phyloP scores from a whole-genome alignment of 1,284 basidiomycete genomes.

The Agaricales sp. region DNA sequence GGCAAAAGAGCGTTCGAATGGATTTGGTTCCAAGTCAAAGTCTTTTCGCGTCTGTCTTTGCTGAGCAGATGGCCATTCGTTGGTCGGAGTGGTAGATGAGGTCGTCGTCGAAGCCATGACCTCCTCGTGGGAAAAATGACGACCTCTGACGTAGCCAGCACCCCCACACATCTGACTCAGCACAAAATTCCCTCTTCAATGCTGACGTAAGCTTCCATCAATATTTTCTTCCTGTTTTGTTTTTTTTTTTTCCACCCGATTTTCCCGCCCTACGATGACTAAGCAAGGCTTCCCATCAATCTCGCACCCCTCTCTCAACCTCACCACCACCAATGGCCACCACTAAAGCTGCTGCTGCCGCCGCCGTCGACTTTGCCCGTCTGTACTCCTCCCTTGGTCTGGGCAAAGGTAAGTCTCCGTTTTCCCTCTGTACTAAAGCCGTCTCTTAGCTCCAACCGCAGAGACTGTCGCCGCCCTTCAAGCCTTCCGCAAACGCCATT shows the following conservation, averaged over 20 bases:
- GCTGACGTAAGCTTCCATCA: no score
- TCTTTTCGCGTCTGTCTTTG: slow-evolving; percentile 41
- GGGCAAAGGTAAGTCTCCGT: slow-evolving; percentile 64
- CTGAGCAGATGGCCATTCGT: slow-evolving; percentile 6
- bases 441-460: slow-evolving; percentile 22
- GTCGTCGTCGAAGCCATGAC: slow-evolving; percentile 17
- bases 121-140: no score
- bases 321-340: background rate
- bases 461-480: slow-evolving; percentile 86
- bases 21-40: slow-evolving; percentile 88
- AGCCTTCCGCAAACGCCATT: slow-evolving; percentile 94
- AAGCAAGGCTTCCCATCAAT: no score
- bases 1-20: slow-evolving; percentile 89
- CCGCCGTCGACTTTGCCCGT: slow-evolving; percentile 69
- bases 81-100: slow-evolving; percentile 8
- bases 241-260: no score
- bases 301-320: no score
- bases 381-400: slow-evolving; percentile 87
- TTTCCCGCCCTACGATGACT: no score
- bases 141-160: background rate
- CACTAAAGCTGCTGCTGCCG: background rate
- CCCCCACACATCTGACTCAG: background rate
- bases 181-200: no score
- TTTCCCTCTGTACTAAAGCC: background rate
- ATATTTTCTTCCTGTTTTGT: no score